Evolutionary conservation across 2,329 filamentous ascomycete genomes (phyloP).

Genomic region (Nigrospora sphaerica): DNA sequence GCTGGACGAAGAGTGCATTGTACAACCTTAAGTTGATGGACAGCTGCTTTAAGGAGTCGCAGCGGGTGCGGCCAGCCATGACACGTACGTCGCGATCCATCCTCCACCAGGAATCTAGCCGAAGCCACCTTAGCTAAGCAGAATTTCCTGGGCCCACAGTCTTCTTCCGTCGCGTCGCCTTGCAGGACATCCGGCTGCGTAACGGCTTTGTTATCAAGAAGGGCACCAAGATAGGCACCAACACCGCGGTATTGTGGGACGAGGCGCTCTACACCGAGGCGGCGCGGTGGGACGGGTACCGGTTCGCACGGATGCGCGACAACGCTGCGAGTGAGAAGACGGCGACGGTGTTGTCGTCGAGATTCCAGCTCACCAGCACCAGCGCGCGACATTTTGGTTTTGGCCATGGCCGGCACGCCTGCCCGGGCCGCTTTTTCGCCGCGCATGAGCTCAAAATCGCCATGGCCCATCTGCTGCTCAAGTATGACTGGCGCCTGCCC

Average conservation of each 20-base stretch:
- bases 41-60: conserved; percentile 28
- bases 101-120: too few relatives aligned
- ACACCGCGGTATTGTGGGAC: conserved; percentile 14
- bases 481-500: conserved; percentile 25
- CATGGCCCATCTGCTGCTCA: conserved; percentile 30
- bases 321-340: conserved; percentile 10
- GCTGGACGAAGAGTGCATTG: conserved; percentile 16
- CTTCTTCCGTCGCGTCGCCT: conserved; percentile 5
- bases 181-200: conserved; percentile 8
- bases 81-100: conserved; percentile 10
- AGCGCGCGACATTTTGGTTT: conserved; percentile 22
- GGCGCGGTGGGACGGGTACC: conserved; percentile 13
- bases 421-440: conserved; percentile 37
- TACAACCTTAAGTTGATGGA: conserved; percentile 25
- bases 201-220: conserved; percentile 14
- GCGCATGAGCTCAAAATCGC: conserved; percentile 37
- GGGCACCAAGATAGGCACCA: conserved; percentile 12
- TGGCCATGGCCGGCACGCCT: conserved; percentile 29
- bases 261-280: conserved; percentile 13
- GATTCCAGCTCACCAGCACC: conserved; percentile 20
- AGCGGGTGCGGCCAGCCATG: conserved; percentile 18
- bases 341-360: not conserved
- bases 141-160: not conserved
- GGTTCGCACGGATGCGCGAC: conserved; percentile 13
- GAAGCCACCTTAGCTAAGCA: too few relatives aligned